Evolutionary conservation across 176 grass and related monocot genomes (phyloP).

Genomic region (Aegilops longissima): DNA sequence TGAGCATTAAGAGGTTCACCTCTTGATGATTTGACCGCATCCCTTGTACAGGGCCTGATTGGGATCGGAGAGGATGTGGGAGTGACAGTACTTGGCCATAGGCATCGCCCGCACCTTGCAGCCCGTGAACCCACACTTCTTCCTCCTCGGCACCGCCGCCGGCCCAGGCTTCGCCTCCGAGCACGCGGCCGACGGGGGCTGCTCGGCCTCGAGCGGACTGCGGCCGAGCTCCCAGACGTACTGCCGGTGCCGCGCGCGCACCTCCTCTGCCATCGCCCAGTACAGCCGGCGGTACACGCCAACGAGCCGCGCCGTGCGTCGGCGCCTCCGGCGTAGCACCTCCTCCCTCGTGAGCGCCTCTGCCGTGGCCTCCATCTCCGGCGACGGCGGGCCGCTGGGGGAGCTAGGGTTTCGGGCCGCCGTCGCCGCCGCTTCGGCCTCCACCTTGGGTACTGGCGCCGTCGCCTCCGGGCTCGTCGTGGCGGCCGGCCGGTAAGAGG

Average conservation of each 20-base stretch:
- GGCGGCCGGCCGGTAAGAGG: neutral
- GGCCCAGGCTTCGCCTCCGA: constrained; percentile 21
- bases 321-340: constrained; percentile 63
- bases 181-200: neutral
- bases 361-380: constrained; percentile 39
- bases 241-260: constrained; percentile 63
- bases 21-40: constrained; percentile 65
- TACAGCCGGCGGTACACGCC: constrained; percentile 57
- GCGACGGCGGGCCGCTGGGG: constrained; percentile 25
- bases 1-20: constrained; percentile 29
- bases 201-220: constrained; percentile 57
- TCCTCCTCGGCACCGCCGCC: constrained; percentile 37
- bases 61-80: constrained; percentile 71
- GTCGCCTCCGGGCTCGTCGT: neutral
- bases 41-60: constrained; percentile 83
- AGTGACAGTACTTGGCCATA: constrained; percentile 71
- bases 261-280: constrained; percentile 79
- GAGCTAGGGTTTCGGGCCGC: constrained; percentile 11
- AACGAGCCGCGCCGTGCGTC: constrained; percentile 42
- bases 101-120: constrained; percentile 94
- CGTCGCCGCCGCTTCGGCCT: neutral
- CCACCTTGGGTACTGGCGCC: neutral
- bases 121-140: constrained; percentile 73
- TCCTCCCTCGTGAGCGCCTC: constrained; percentile 81
- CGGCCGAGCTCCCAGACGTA: constrained; percentile 78